These are phyloP conservation scores for Neonectria hederae DNA, from an alignment of 2,329 filamentous ascomycete genomes.

Conservation along the genomic window DNA sequence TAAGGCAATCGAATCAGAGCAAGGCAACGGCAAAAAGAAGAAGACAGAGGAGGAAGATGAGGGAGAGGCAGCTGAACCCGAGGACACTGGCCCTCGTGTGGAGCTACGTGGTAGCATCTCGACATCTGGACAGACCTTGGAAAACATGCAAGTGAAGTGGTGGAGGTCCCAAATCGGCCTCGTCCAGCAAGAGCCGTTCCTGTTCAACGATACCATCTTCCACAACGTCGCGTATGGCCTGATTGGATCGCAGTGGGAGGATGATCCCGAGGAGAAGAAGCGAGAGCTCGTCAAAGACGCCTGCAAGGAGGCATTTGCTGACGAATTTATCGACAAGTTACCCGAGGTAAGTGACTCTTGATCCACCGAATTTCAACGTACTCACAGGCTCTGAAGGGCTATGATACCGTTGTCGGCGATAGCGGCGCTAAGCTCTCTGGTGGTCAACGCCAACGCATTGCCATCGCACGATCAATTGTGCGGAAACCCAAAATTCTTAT, in stretches of 20 bases:
- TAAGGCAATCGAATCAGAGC: constrained; percentile 59
- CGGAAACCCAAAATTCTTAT: constrained; percentile 76
- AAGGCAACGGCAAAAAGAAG: constrained; percentile 54
- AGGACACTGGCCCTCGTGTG: constrained; percentile 55
- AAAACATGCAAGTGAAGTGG: constrained; percentile 69
- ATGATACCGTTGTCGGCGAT: constrained; percentile 80
- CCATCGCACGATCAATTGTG: constrained; percentile 79
- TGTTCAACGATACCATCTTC: constrained; percentile 73
- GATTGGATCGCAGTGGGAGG: constrained; percentile 61
- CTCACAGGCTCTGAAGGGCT: constrained; percentile 58
- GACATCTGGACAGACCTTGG: constrained; percentile 63
- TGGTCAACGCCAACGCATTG: constrained; percentile 86
- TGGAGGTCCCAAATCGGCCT: constrained; percentile 71
- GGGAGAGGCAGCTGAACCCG: constrained; percentile 44
- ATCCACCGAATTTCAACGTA: neutral
- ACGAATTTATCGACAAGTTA: constrained; percentile 73
- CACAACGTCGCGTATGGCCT: constrained; percentile 71
- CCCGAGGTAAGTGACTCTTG: constrained; percentile 56
- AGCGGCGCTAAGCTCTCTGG: constrained; percentile 81
- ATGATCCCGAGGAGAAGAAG: constrained; percentile 65
- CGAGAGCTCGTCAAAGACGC: constrained; percentile 69
- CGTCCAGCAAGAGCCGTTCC: constrained; percentile 74
- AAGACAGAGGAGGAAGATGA: constrained; percentile 48
- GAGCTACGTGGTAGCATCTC: constrained; percentile 58
- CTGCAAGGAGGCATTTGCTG: constrained; percentile 73